A percentile compares a stretch with the other conserved stretches of the same genome.
These are phyloP conservation scores for Solanum bulbocastanum DNA, from an alignment of 257 asterid species.

Conservation along the genomic window DNA sequence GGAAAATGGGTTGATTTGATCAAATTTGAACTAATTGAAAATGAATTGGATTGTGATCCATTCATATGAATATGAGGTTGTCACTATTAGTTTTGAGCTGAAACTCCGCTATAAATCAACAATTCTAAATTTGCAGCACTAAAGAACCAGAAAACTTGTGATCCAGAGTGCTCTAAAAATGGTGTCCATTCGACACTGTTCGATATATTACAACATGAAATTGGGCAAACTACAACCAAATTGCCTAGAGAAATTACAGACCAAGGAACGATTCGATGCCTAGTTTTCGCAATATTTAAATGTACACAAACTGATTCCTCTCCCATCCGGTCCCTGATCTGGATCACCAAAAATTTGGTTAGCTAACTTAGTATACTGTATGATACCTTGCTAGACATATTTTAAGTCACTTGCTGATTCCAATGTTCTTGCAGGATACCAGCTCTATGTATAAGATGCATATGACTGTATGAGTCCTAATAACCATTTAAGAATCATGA, in stretches of 20 bases:
- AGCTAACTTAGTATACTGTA: not conserved
- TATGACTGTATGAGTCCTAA: not conserved
- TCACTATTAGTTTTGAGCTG: not conserved
- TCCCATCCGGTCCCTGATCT: not conserved
- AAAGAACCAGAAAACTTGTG: not conserved
- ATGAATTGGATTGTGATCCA: not conserved
- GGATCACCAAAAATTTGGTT: not conserved
- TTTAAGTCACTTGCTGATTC: not conserved
- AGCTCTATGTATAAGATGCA: not conserved
- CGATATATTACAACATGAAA: not conserved
- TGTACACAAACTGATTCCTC: not conserved
- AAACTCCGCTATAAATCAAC: not conserved
- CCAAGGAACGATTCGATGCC: not conserved
- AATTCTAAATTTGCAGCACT: not conserved
- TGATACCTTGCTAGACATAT: not conserved
- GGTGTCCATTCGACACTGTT: not conserved
- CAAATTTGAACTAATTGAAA: not conserved
- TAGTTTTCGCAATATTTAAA: not conserved
- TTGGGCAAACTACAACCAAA: not conserved
- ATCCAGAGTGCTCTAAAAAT: not conserved
- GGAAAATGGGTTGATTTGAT: not conserved
- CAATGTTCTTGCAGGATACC: not conserved
- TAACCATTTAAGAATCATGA: not conserved
- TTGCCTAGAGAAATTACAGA: not conserved
- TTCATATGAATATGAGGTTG: not conserved